Base-by-base conservation (phyloP, 2,329 filamentous ascomycete species). In the Lachnellula occidentalis region DNA sequence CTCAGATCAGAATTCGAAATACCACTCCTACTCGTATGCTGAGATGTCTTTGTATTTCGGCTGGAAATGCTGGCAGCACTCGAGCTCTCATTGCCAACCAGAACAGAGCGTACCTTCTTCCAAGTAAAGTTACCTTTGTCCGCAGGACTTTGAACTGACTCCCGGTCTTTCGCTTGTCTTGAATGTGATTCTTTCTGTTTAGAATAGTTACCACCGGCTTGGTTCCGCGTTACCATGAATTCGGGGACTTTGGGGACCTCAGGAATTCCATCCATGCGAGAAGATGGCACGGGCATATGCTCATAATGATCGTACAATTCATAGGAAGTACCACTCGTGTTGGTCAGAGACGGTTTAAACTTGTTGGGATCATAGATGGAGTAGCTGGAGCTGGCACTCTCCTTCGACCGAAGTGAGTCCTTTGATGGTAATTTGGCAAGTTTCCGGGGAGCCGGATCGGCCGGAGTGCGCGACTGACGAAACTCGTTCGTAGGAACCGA, bases 31-130 rank as follows among this genome's bases (percentile, higher is more conserved):
- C 56, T 61, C 3, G 65, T 68, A 27, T 60, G 61, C 22, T 60
- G 60, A 7, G 67, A 69, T 14, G 64, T 61, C 36, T 61, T 67
- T 2, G 66, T 67, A 24, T 66, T 67, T 2, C 62, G 62, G 54
- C 66, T 69, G 9, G 66, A 67, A 34, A 66, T 57, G 49, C 67
- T 69, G 6, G 63, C 60, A 36, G 62, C 54, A 56, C 66, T 69
- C 3, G 64, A 63, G 7, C 50, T 47, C 37, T 63, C 64, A 12
- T 50, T 9, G n/a, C 17, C 27, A 31, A 9, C 27, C 27, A 31
- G 9, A 31, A 11, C 8, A 31, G 58, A 48, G 11, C 60, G 58
- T n/a, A 64, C 57, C 39, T 64, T 64, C 36, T 66, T 66, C 65
- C 64, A 67, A 4, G 61, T 66, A 37, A 63, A 64, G 8, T 55